These are phyloP conservation scores for Beta lomatogona DNA, from an alignment of 179 eudicot species.

Conservation along the genomic window DNA sequence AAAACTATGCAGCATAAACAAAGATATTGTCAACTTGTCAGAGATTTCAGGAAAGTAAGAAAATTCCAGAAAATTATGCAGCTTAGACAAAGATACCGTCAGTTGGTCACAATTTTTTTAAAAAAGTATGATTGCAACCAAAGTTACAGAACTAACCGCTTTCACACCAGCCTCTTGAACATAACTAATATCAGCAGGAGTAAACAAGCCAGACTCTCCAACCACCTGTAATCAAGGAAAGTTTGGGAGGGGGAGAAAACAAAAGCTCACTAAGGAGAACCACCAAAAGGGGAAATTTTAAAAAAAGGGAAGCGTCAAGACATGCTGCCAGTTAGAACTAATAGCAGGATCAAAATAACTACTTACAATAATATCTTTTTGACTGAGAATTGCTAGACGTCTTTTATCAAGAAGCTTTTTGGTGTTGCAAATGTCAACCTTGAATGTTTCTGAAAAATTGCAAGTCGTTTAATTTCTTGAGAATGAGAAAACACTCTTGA, in stretches of 20 bases:
- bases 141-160: constrained; percentile 54
- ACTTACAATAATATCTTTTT: constrained; percentile 71
- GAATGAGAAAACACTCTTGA: constrained; percentile 2
- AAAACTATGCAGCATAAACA: not conserved
- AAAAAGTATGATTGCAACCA: not conserved
- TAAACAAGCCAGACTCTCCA: constrained; percentile 94
- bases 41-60: not conserved
- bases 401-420: constrained; percentile 82
- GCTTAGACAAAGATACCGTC: not conserved
- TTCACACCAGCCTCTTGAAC: constrained; percentile 90
- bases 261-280: not conserved
- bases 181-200: constrained; percentile 80
- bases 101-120: not conserved
- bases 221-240: constrained; percentile 62
- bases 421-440: constrained; percentile 82
- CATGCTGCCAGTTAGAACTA: not conserved
- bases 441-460: constrained; percentile 62
- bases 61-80: not conserved
- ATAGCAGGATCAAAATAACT: not conserved
- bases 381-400: constrained; percentile 57
- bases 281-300: not conserved
- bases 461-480: not conserved
- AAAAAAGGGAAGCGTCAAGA: not conserved
- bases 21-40: too few relatives aligned
- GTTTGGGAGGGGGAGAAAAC: not conserved